phyloP scores from a whole-genome alignment of 129 eudicot species.

The sunflower (Helianthus annuus) region DNA sequence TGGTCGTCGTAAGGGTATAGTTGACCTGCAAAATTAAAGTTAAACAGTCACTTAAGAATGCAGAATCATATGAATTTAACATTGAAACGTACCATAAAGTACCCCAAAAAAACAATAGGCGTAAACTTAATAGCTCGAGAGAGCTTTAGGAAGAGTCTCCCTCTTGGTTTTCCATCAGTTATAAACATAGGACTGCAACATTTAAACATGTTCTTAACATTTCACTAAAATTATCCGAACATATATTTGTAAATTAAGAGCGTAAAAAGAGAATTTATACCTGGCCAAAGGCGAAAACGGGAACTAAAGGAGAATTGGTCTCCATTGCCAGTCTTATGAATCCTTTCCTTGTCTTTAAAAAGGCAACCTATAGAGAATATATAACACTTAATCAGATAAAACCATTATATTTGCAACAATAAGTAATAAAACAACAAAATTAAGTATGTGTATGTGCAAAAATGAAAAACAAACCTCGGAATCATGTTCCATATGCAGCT shows the following conservation, averaged over 20 bases:
- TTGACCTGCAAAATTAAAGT: too few species aligned
- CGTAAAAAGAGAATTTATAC: conserved; percentile 24
- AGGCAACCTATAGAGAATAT: conserved; percentile 55
- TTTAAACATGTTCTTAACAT: not conserved
- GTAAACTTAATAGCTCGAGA: too few species aligned
- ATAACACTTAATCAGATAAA: not conserved
- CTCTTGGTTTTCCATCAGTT: conserved; percentile 97
- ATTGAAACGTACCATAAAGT: too few species aligned
- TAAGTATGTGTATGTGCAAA: not conserved
- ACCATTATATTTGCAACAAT: not conserved
- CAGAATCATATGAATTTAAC: too few species aligned
- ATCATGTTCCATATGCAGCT: conserved; percentile 84
- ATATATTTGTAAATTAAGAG: not conserved
- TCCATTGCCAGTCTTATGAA: conserved; percentile 83
- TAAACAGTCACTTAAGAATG: too few species aligned
- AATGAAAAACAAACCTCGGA: conserved; percentile 64
- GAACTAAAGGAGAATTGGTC: conserved; percentile 76
- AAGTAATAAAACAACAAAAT: not conserved
- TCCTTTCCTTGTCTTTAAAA: conserved; percentile 66
- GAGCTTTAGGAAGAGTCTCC: conserved; percentile 45
- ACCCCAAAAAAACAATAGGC: too few species aligned
- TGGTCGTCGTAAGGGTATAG: too few species aligned
- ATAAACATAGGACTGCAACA: conserved; percentile 64
- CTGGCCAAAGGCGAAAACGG: conserved; percentile 95
- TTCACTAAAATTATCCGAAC: not conserved